phyloP scores from a whole-genome alignment of 345 rosid genomes.

The Xanthoceras sorbifolium region DNA sequence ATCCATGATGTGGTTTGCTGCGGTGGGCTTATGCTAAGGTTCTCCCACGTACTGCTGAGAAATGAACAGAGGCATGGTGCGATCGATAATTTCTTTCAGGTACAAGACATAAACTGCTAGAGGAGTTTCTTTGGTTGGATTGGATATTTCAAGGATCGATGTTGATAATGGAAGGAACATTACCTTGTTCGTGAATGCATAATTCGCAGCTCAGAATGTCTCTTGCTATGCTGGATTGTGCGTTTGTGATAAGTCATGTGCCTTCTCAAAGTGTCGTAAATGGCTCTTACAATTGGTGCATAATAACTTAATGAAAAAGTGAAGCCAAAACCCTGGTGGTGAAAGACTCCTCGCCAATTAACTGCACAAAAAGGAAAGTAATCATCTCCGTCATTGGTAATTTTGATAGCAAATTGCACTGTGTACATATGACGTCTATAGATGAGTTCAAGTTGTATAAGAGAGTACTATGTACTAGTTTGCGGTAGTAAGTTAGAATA shows the following conservation, averaged over 20 bases:
- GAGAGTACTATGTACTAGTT: background rate
- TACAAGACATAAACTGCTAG: conserved; percentile 34
- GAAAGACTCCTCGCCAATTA: background rate
- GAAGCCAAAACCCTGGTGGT: background rate
- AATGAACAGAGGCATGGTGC: conserved; percentile 23
- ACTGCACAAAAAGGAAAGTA: background rate
- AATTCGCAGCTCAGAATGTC: conserved; percentile 34
- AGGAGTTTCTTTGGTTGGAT: conserved; percentile 29
- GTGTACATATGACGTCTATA: too few species aligned
- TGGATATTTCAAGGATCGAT: conserved; percentile 32
- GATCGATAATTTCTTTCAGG: conserved; percentile 30
- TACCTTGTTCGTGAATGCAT: conserved; percentile 38
- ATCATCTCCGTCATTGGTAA: too few species aligned
- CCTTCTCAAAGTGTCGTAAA: conserved; percentile 38
- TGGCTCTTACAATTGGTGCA: conserved; percentile 19
- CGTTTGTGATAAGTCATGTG: conserved; percentile 37
- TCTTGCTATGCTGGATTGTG: conserved; percentile 29
- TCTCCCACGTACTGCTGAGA: background rate
- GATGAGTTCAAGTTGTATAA: too few species aligned
- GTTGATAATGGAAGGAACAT: conserved; percentile 35
- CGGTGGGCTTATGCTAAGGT: background rate
- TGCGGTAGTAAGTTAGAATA: conserved; percentile 33
- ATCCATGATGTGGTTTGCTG: background rate
- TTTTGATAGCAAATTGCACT: too few species aligned
- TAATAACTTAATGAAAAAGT: background rate